Evolutionary conservation across 441 rosid species (phyloP).

Genomic region (Syzygium syzygioides): DNA sequence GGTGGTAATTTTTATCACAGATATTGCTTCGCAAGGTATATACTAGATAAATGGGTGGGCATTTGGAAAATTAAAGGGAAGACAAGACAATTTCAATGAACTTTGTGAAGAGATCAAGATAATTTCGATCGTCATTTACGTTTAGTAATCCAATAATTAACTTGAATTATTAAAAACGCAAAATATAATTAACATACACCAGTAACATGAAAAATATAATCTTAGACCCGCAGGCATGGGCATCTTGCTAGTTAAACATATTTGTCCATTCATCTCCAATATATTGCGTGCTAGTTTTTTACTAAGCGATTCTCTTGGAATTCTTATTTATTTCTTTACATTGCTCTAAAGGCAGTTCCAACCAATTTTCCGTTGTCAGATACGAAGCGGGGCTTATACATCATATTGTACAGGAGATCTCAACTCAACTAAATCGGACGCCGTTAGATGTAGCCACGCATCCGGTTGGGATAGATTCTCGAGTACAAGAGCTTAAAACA

Average conservation of each 20-base stretch:
- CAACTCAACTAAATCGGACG: fast-evolving
- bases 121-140: too few relatives aligned
- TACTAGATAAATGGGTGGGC: neutral
- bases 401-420: neutral
- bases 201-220: too few relatives aligned
- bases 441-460: fast-evolving
- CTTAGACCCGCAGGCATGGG: too few relatives aligned
- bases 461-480: neutral
- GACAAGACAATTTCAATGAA: neutral
- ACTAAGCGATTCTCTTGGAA: neutral
- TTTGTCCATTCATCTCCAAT: too few relatives aligned
- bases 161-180: too few relatives aligned
- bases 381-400: neutral
- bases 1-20: fast-evolving
- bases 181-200: too few relatives aligned
- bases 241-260: too few relatives aligned
- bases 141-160: too few relatives aligned
- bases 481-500: neutral
- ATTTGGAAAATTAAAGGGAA: neutral
- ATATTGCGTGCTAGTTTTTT: neutral
- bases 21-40: neutral
- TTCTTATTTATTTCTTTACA: neutral
- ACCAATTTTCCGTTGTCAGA: fast-evolving
- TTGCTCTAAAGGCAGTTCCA: neutral
- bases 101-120: neutral